phyloP scores from a whole-genome alignment of 805 yeast genomes.

The Candida chilensis region DNA sequence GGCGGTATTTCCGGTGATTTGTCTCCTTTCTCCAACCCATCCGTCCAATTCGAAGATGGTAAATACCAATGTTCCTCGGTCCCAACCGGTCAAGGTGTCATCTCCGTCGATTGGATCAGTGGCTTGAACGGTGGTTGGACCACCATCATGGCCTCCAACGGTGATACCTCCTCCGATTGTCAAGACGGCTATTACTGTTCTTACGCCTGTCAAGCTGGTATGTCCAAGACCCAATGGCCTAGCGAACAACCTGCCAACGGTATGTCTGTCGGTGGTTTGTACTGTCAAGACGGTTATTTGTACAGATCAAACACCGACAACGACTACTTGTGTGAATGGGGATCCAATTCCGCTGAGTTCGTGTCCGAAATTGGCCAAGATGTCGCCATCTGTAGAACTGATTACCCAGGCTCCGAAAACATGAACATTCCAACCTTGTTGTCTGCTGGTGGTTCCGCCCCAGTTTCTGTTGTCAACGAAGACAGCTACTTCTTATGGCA shows the following conservation, averaged over 20 bases:
- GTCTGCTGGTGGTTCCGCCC: conserved; percentile 37
- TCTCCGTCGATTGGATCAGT: conserved; percentile 49
- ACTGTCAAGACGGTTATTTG: conserved; percentile 50
- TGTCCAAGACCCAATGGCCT: conserved; percentile 81
- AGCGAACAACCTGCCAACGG: conserved; percentile 56
- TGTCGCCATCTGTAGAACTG: conserved; percentile 69
- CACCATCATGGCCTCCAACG: conserved; percentile 35
- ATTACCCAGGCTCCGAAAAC: conserved; percentile 77
- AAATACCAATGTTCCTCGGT: conserved; percentile 56
- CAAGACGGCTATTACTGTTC: conserved; percentile 65
- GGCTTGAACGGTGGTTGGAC: conserved; percentile 28
- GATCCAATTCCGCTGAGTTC: conserved; percentile 43
- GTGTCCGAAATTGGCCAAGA: conserved; percentile 37
- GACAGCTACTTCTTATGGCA: conserved; percentile 52
- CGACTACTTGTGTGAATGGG: conserved; percentile 60
- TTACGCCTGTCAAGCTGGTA: conserved; percentile 72
- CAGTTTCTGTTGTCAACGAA: conserved; percentile 53
- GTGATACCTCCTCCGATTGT: conserved; percentile 40
- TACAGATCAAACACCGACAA: conserved; percentile 47
- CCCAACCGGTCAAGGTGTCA: conserved; percentile 71
- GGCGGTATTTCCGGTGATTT: conserved; percentile 43
- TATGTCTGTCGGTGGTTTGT: conserved; percentile 64
- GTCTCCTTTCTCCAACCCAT: conserved; percentile 35
- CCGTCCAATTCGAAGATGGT: conserved; percentile 58
- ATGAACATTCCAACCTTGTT: conserved; percentile 69